phyloP scores from a whole-genome alignment of 2,329 filamentous ascomycete genomes.

The Bipolaris sorokiniana region DNA sequence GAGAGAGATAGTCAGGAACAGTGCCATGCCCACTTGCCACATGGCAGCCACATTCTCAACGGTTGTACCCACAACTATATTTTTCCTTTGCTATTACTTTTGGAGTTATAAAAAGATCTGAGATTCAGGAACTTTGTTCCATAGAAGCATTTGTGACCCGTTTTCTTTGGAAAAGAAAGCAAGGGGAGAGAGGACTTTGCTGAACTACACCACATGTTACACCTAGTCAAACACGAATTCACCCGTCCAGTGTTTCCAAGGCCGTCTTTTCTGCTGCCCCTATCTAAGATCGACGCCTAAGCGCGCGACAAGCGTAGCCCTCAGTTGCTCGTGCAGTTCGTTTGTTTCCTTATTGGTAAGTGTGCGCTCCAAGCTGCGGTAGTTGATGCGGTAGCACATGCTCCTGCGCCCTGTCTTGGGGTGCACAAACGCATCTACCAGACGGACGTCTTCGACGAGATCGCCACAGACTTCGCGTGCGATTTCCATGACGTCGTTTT shows the following conservation, averaged over 20 bases:
- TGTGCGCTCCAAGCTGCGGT: conserved; percentile 89
- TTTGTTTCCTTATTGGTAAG: conserved; percentile 85
- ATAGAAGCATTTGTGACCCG: no score
- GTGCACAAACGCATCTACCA: conserved; percentile 87
- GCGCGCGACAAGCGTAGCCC: conserved; percentile 67
- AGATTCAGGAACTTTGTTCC: no score
- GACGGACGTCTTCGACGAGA: conserved; percentile 81
- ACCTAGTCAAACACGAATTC: neutral
- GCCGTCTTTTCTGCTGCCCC: conserved; percentile 1
- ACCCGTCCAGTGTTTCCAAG: neutral
- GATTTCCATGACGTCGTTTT: conserved; percentile 97
- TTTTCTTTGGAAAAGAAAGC: no score
- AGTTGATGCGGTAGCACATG: conserved; percentile 91
- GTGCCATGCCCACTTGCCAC: no score
- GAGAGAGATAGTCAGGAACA: no score
- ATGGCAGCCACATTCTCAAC: no score
- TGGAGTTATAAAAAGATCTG: no score
- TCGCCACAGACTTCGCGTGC: conserved; percentile 83
- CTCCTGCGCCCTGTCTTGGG: conserved; percentile 83
- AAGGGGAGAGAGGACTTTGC: no score
- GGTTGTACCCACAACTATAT: no score
- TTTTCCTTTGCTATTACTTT: no score
- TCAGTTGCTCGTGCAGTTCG: conserved; percentile 72
- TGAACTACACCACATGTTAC: neutral
- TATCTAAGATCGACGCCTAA: conserved; percentile 81